Conservation (phyloP, 2,329 filamentous ascomycete species). For the Pezicula neosporulosa region DNA sequence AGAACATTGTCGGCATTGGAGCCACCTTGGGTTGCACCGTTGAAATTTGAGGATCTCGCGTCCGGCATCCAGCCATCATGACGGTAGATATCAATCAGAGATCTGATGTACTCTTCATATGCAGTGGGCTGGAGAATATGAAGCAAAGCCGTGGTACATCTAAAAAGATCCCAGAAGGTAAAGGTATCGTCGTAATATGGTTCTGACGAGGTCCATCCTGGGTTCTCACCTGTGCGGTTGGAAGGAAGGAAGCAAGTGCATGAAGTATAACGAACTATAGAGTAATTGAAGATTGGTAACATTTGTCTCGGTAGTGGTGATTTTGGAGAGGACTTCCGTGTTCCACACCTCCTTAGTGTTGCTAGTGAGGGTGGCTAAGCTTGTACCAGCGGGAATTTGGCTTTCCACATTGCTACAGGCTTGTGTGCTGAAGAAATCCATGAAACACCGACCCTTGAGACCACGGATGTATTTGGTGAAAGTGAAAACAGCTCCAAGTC, state of each 20-base stretch:
- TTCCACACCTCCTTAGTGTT: constrained; percentile 58
- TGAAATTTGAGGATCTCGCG: constrained; percentile 64
- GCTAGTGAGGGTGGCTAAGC: constrained; percentile 35
- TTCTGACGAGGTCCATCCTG: constrained; percentile 58
- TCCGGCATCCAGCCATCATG: constrained; percentile 63
- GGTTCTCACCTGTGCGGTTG: constrained; percentile 70
- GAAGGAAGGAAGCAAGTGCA: constrained; percentile 66
- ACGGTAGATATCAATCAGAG: constrained; percentile 65
- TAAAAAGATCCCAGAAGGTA: constrained; percentile 63
- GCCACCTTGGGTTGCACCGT: constrained; percentile 66
- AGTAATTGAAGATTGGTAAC: constrained; percentile 53
- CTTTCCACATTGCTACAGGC: constrained; percentile 44
- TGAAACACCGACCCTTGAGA: constrained; percentile 47
- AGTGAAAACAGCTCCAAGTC: constrained; percentile 44
- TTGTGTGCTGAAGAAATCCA: constrained; percentile 45
- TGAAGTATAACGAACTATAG: constrained; percentile 67
- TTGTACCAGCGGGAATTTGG: constrained; percentile 40
- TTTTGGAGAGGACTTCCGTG: constrained; percentile 56
- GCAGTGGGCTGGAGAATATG: constrained; percentile 61
- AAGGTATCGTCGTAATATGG: constrained; percentile 72
- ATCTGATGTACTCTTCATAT: constrained; percentile 64
- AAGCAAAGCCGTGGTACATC: constrained; percentile 61
- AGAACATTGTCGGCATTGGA: constrained; percentile 70
- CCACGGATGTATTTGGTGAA: constrained; percentile 39
- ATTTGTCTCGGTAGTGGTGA: constrained; percentile 57